Evolutionary conservation across 1,284 basidiomycete species (phyloP), one percentile per base, ranked within the genome.

Genomic region (Heterobasidion annosum): DNA sequence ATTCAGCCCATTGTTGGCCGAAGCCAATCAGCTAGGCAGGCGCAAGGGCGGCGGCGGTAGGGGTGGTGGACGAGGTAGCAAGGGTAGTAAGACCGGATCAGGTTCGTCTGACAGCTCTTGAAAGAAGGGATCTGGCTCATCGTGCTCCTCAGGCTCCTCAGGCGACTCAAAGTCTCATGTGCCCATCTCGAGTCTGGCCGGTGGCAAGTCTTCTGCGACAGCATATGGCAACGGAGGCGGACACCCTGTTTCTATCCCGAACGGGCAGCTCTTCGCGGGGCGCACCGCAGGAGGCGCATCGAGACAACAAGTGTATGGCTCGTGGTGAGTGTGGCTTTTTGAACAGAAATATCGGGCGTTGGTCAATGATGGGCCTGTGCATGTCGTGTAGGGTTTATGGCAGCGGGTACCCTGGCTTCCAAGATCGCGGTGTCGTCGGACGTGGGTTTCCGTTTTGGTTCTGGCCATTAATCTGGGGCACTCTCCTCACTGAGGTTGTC

Each of bases 401-500:
- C 12, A 73, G 70, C 52, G 72, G 72, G 15, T 73, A 73, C 43
- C 70, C 71, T 34, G 70, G 66, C 9, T 43, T 65, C 0, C 2
- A 48, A 1, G 58, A 59, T 16, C 61, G 59, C 8, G 66, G 68
- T 40, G 69, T 73, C 18, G 1, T 42, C 0, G 66, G 65, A 1
- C 62, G 60, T 0, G 69, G 67, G 0, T 69, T 73, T 54, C 71
- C 71, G 10, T 74, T 72, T 56, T 70, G 66, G 54, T 83, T 81
- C 64, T 83, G 80, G 79, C 82, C 81, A 2, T 56, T 84, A 8
- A 72, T 74, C 4, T 83, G 77, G 72, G 77, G 78, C 19, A 67
- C 67, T 19, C 66, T 64, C 1, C 25, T 25, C 25, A 25, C 25
- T 25, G 59, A 12, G n/a, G 19, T 63, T 40, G 71, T 68, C 1